Evolutionary conservation across 352 stramenopile genomes (phyloP).

Genomic region (Phytophthora sp.): DNA sequence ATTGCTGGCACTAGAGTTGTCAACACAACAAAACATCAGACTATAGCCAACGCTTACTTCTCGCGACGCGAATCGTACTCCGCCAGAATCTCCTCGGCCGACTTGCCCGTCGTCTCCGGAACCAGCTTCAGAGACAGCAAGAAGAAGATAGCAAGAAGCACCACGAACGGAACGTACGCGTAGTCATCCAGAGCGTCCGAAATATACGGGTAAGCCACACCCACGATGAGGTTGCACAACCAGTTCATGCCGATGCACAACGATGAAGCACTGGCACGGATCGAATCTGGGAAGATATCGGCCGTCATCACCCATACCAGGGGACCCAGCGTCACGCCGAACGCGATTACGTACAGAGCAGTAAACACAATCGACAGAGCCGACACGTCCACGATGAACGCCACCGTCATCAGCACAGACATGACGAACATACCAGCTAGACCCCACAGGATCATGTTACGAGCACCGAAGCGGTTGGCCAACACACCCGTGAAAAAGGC

Average conservation of each 20-base stretch:
- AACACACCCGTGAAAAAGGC: conserved; percentile 35
- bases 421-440: conserved; percentile 46
- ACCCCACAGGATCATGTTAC: conserved; percentile 55
- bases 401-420: conserved; percentile 41
- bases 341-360: conserved; percentile 21
- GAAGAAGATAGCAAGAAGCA: conserved; percentile 51
- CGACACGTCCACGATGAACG: conserved; percentile 27
- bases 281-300: conserved; percentile 35
- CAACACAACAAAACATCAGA: not conserved
- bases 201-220: conserved; percentile 65
- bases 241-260: conserved; percentile 58
- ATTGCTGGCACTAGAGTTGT: conserved; percentile 2
- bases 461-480: conserved; percentile 51
- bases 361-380: conserved; percentile 28
- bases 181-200: conserved; percentile 46
- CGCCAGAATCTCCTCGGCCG: conserved; percentile 61
- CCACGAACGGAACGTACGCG: conserved; percentile 50
- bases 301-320: conserved; percentile 35
- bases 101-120: conserved; percentile 71
- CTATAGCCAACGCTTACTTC: conserved; percentile 16
- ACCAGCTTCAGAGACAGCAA: conserved; percentile 49
- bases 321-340: conserved; percentile 25
- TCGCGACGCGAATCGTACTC: conserved; percentile 41
- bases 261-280: conserved; percentile 33
- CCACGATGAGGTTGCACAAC: conserved; percentile 60